Base-by-base conservation (phyloP, 495 filamentous ascomycete genomes). In the Achaetomiella virescens region DNA sequence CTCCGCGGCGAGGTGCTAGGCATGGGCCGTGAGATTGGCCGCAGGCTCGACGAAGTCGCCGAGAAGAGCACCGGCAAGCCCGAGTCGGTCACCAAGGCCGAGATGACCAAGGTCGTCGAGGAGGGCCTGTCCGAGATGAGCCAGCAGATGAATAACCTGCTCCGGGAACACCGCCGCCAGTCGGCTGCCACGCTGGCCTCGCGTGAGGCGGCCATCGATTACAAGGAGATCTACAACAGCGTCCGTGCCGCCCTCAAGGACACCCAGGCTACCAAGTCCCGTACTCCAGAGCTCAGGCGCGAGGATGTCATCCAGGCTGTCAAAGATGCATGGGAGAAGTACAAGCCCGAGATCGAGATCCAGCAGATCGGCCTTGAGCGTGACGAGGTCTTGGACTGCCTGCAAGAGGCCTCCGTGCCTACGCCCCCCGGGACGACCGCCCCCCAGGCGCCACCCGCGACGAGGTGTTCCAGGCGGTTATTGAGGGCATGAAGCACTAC, bases 1-100 rank as follows among this genome's bases (percentile, higher is more conserved):
- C 76, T 98, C 36, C 85, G 91, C 17, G 89, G 91, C 12, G 91
- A 97, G 64, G 91, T 97, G 8, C 80, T 97, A 2, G 90, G 89
- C 4, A 96, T 97, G 92, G 90, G 90, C 6, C 77, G 90, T 53
- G 85, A 96, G 60, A 78, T 97, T 25, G 90, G 85, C 27, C 82
- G 87, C n/a, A 84, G 87, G 63, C 75, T 97, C 2, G 89, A 96
- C 51, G 80, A 88, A 41, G 75, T 79, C 2, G 63, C 61, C 53
- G 79, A 83, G 27, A 74, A 75, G 18, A 70, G 74, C 41, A 9
- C 68, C 24, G 74, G 75, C 47, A 78, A 78, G 36, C 73, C 78
- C 45, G 72, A 79, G 4, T 70, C 74, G 7, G 74, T 77, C 2
- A 79, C 78, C 36, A 78, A 81, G 36, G 85, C 85, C 25, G 87